Base-by-base conservation (phyloP, 2,329 filamentous ascomycete species). In the Colletotrichum musicola region DNA sequence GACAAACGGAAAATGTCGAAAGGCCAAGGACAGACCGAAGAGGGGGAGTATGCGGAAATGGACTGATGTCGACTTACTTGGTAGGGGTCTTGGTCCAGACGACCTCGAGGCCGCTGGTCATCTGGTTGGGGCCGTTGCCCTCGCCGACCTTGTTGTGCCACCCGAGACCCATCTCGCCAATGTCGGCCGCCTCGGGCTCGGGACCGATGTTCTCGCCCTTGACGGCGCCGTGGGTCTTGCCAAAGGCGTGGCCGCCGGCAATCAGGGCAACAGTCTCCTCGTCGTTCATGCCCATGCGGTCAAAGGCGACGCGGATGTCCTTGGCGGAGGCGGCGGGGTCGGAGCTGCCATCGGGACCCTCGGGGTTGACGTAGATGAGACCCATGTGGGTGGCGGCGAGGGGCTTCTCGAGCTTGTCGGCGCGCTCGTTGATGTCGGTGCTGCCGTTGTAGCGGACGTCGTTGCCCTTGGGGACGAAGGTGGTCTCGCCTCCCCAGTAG, bases 201-300 rank as follows among this genome's bases (percentile, higher is more conserved):
- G 83, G 80, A 62, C 90, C 91, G 57, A 93, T 85, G 74, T 93
- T 86, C 71, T 87, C 85, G 49, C 6, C 22, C 46, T 56, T 30
- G 13, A 69, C 92, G 38, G 92, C 92, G 74, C 92, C 92, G 80
- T 95, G 92, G 0, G 92, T 93, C 87, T 95, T 95, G 75, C 92
- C 92, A 74, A 95, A 93, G 27, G 89, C 86, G 84, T 95, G 92
- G 46, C 92, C 92, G 76, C 92, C 92, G 46, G 90, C 90, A 76
- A 95, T 94, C 53, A 95, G 82, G 14, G 92, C 92, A 62, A 93
- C 92, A 0, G 92, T 95, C 84, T 95, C 92, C 80, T 93, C 89
- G 76, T 94, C 91, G 76, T 93, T 89, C 92, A 95, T 94, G 70
- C 89, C 92, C 92, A 95, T 94, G 78, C 92, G 91, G 71, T 85